These are phyloP conservation scores for Stylosanthes scabra DNA, from an alignment of 331 rosid genomes.

Conservation along the genomic window DNA sequence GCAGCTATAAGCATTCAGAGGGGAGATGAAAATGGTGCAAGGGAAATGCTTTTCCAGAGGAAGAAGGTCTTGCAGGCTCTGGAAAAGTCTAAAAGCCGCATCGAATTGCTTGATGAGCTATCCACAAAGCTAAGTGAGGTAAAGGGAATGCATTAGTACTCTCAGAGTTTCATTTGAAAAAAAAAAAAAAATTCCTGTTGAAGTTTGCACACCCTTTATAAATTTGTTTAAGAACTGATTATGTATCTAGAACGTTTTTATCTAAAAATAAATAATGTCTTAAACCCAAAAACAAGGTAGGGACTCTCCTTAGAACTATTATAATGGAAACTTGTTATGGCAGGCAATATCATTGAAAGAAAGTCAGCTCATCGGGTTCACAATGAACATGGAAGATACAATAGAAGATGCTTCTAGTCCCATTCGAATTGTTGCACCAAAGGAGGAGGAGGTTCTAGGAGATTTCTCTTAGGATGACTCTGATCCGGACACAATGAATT, in stretches of 20 bases:
- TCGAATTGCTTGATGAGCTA: conserved; percentile 82
- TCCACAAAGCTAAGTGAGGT: conserved; percentile 84
- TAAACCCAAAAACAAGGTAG: no score
- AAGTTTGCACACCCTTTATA: neutral
- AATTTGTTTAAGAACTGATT: neutral
- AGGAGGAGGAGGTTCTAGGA: conserved; percentile 46
- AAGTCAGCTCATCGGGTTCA: conserved; percentile 74
- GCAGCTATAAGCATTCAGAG: conserved; percentile 71
- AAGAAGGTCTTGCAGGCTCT: conserved; percentile 87
- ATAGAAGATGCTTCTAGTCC: conserved; percentile 57
- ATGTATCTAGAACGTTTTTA: no score
- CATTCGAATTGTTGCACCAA: conserved; percentile 72
- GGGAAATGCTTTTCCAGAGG: conserved; percentile 83
- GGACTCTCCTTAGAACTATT: neutral
- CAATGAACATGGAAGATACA: conserved; percentile 60
- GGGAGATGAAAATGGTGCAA: conserved; percentile 80
- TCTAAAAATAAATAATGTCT: no score
- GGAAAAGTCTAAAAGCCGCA: conserved; percentile 81
- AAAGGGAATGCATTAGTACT: conserved; percentile 18
- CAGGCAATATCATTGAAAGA: conserved; percentile 90
- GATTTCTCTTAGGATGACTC: conserved; percentile 38
- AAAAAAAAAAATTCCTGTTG: neutral
- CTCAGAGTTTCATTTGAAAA: neutral
- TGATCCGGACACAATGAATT: conserved; percentile 35
- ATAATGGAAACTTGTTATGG: conserved; percentile 42